phyloP scores from a whole-genome alignment of 2,329 filamentous ascomycete genomes.

The Cercospora nicotianae region DNA sequence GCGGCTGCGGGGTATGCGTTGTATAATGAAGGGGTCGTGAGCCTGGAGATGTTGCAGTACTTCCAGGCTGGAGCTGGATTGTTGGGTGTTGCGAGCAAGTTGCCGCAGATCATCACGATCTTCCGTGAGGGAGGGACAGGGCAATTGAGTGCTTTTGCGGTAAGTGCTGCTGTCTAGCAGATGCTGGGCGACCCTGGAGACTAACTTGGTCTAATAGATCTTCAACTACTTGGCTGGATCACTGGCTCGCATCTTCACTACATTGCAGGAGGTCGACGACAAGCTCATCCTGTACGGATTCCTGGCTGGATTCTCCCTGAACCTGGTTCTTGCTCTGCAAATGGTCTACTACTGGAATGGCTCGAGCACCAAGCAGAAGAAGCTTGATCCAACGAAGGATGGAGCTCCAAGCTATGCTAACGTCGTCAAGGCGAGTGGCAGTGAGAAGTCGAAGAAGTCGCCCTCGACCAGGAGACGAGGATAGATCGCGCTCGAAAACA shows the following conservation, averaged over 20 bases:
- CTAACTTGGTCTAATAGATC: conserved; percentile 58
- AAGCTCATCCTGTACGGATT: conserved; percentile 95
- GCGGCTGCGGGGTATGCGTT: conserved; percentile 69
- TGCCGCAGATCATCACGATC: conserved; percentile 89
- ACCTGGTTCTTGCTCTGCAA: conserved; percentile 80
- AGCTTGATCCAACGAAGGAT: conserved; percentile 42
- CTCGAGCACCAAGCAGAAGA: conserved; percentile 45
- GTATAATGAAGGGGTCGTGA: conserved; percentile 65
- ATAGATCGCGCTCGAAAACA: neutral
- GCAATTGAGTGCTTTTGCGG: conserved; percentile 93
- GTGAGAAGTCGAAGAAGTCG: conserved; percentile 37
- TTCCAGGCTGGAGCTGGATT: conserved; percentile 82
- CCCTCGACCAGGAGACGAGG: conserved; percentile 38
- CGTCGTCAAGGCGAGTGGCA: conserved; percentile 37
- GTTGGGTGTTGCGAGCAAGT: conserved; percentile 82
- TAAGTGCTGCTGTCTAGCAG: conserved; percentile 52
- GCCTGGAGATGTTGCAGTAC: conserved; percentile 66
- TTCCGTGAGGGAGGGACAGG: conserved; percentile 84
- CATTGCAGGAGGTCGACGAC: conserved; percentile 94
- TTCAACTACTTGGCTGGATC: conserved; percentile 97
- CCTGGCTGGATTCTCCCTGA: conserved; percentile 86
- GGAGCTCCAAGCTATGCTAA: conserved; percentile 35
- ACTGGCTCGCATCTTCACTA: conserved; percentile 94
- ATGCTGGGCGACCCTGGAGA: neutral
- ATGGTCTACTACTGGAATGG: conserved; percentile 97